Evolutionary conservation across 1,284 basidiomycete species (phyloP), one percentile per base, ranked within the genome.

Genomic region (Singerocomus inundabilis): DNA sequence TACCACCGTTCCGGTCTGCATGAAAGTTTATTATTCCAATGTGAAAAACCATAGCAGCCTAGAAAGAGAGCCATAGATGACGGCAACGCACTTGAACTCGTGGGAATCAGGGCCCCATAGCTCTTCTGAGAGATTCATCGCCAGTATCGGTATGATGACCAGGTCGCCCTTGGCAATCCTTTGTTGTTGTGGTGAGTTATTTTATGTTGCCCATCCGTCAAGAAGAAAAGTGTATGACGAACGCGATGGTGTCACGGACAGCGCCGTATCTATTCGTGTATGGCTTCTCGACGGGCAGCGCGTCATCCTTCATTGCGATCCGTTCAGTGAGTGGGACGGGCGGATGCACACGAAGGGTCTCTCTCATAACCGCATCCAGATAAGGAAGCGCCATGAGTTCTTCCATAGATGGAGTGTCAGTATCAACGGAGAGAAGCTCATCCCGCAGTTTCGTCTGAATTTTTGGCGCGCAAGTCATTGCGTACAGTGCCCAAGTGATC

Each of bases 361-460:
- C 91, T 18, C 81, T 78, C 4, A 88, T 72, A 9, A 91, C 82
- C 29, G 70, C 68, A 54, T 85, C 82, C 18, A 85, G 80, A 54
- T 83, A 85, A 4, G 77, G 74, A 4, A 85, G 69, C 3, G 72
- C 62, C 46, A 77, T 77, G 16, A 85, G 70, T 40, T 82, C 74
- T n/a, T 85, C 83, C 77, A 83, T 81, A 0, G 76, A 74, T 2
- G 79, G 79, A 6, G 61, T 74, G 18, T 83, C 79, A 0, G 73
- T 76, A 1, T 68, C 59, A 8, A 82, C 61, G 0, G 67, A 58
- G 7, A 73, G 59, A 0, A 89, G 70, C 63, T 95, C 93, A 2
- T 78, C 72, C 1, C 90, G 80, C 1, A 95, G 77, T 55, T 81
- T 82, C 11, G 60, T 66, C 63, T 94, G 91, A 0, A 82, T 70